Evolutionary conservation across 257 asterid genomes (phyloP).

Genomic region (Salvia splendens): DNA sequence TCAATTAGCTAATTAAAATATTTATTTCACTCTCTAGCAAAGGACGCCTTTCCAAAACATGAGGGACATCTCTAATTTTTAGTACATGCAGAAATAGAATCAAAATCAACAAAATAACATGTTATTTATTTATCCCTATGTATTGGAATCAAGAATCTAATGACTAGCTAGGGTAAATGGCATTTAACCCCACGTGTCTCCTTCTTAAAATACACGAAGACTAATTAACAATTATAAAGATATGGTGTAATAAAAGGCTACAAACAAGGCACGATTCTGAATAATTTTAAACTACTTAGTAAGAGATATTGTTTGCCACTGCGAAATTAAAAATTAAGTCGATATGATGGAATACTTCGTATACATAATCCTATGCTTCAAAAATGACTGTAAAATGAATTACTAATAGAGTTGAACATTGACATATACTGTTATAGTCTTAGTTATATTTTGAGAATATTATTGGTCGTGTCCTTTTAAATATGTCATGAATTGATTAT

Average conservation of each 20-base stretch:
- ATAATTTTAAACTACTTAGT: neutral
- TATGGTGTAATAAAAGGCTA: neutral
- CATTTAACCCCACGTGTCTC: constrained; percentile 12
- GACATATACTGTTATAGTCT: too few species aligned
- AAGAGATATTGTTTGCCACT: neutral
- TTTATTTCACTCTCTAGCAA: neutral
- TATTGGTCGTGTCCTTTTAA: too few species aligned
- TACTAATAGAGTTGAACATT: too few species aligned
- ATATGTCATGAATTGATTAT: too few species aligned
- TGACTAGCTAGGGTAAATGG: constrained; percentile 5
- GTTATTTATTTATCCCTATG: neutral
- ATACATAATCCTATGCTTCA: too few species aligned
- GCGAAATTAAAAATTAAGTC: too few species aligned
- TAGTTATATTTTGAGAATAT: too few species aligned
- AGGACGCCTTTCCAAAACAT: constrained; percentile 23
- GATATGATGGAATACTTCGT: too few species aligned
- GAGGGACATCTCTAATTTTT: constrained; percentile 19
- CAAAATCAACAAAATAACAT: constrained; percentile 1
- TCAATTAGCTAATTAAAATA: neutral
- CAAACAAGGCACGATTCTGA: neutral
- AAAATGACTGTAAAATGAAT: too few species aligned
- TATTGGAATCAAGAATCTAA: constrained; percentile 25
- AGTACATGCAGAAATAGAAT: constrained; percentile 26
- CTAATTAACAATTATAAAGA: neutral
- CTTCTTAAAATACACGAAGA: constrained; percentile 2